Conservation (phyloP, 2,329 filamentous ascomycete genomes). For the Ramularia collo-cygni region DNA sequence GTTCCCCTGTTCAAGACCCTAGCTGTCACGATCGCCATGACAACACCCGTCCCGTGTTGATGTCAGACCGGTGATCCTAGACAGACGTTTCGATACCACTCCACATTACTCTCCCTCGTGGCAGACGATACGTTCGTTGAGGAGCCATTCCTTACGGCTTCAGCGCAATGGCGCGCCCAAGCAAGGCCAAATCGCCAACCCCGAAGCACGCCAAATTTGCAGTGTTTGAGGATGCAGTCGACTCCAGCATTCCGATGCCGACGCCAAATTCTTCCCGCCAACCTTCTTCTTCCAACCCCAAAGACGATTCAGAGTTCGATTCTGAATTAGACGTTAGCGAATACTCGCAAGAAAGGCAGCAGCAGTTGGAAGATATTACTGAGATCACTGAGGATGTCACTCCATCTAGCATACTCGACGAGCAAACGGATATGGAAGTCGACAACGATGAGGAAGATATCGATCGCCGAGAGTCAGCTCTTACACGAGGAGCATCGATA, state of each 20-base stretch:
- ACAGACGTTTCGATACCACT: too few species aligned
- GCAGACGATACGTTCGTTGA: too few species aligned
- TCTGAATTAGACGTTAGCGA: background rate
- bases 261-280: constrained; percentile 1
- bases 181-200: constrained; percentile 21
- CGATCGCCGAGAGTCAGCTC: constrained; percentile 21
- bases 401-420: constrained; percentile 1
- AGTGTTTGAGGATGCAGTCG: constrained; percentile 14
- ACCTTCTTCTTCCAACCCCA: too few species aligned
- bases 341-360: background rate
- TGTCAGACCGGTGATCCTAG: too few species aligned
- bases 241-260: constrained; percentile 2
- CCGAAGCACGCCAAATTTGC: constrained; percentile 7
- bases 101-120: too few species aligned
- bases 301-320: background rate
- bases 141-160: constrained; percentile 1
- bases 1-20: too few species aligned
- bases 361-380: background rate
- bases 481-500: constrained; percentile 23
- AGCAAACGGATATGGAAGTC: constrained; percentile 8
- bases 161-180: constrained; percentile 47
- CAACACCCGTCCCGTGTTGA: too few species aligned
- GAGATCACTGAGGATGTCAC: constrained; percentile 5
- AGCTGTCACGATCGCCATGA: too few species aligned
- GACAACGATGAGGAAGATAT: constrained; percentile 11